Base-by-base conservation (phyloP, 148 eudicot genomes). In the Suaeda aralocaspica region DNA sequence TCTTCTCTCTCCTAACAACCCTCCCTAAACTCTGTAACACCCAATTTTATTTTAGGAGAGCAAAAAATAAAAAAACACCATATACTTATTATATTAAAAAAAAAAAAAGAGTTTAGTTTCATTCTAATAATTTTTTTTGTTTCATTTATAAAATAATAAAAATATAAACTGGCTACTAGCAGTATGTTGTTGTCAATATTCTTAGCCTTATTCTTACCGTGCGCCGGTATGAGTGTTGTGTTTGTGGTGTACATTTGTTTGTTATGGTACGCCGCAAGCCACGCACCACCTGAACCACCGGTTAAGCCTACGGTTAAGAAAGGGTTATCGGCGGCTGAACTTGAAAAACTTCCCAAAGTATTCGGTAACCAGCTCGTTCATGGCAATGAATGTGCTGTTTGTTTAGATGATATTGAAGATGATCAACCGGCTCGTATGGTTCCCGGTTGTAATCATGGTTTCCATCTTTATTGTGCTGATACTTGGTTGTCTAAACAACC, bases 361-460 rank as follows among this genome's bases (percentile, higher is more conserved):
- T 81, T 82, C 73, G 98, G 92, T 0, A 83, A 84, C 51, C 88
- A 86, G 39, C 67, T 94, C 69, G 86, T 84, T 0, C 53, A 83
- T 72, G 92, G 90, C 11, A 78, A 74, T n/a, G 98, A 94, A 12
- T 94, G 98, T 56, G 91, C 96, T 21, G 87, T 94, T 31, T 94
- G 98, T 30, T 70, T 94, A 45, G 98, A 94, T 53, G 97, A 91
- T 26, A 86, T 94, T 24, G 88, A 78, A 71, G 49, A 28, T 0
- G 89, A 88, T 26, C 82, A 94, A 76, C 84, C 86, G 74, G 98
- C 92, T 48, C 71, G 98, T 52, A 39, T 88, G 82, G 79, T 94
- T 21, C 98, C 98, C 59, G 97, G 97, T 68, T 94, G 98, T 72
- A 94, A 91, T 67, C 98, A 94, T 67, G 98, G 98, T 63, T 94